Evolutionary conservation across 306 rosid species (phyloP).

Genomic region (Ziziphus jujuba): DNA sequence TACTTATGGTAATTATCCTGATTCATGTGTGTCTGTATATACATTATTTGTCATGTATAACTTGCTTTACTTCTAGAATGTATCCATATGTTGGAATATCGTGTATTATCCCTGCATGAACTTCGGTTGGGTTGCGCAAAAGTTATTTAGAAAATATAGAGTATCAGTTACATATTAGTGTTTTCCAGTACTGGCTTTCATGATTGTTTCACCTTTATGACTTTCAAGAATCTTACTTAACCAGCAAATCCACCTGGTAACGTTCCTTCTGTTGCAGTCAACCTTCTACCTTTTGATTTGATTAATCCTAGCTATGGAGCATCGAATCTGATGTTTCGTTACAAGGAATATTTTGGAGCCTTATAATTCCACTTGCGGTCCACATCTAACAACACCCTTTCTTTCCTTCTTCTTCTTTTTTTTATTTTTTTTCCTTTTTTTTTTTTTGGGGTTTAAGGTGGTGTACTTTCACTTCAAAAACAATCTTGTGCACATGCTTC

Average conservation of each 20-base stretch:
- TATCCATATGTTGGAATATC: too few relatives aligned
- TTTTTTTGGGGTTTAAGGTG: neutral
- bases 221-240: neutral
- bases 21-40: too few relatives aligned
- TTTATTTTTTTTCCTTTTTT: neutral
- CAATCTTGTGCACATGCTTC: neutral
- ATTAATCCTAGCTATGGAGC: constrained; percentile 3
- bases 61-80: too few relatives aligned
- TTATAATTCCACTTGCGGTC: constrained; percentile 9
- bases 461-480: neutral
- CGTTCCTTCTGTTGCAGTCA: neutral
- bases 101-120: too few relatives aligned
- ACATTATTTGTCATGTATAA: too few relatives aligned
- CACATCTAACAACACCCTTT: neutral
- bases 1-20: too few relatives aligned
- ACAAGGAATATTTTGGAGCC: constrained; percentile 4
- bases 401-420: too few relatives aligned
- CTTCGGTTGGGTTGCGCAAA: too few relatives aligned
- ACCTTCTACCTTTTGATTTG: neutral
- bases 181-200: neutral
- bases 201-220: neutral
- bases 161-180: neutral
- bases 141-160: neutral
- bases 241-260: neutral
- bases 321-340: neutral